Evolutionary conservation across 208 protist species (phyloP), one percentile per base, ranked within the genome.

Genomic region (Acanthamoeba quina): DNA sequence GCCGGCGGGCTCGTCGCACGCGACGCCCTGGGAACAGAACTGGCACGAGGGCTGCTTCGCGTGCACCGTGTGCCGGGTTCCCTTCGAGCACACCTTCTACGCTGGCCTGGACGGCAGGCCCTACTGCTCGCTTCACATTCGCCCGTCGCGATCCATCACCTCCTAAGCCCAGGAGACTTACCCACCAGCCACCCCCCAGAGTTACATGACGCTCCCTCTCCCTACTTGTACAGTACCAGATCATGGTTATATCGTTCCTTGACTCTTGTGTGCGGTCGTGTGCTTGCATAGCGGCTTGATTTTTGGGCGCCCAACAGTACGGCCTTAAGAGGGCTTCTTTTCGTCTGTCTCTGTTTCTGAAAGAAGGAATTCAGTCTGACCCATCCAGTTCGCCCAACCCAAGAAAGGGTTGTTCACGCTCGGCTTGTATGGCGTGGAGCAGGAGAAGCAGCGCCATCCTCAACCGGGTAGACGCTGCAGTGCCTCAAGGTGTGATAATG

Each of bases 371-470:
- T n/a, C n/a, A n/a, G n/a, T n/a, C n/a, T n/a, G n/a, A n/a, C n/a
- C n/a, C n/a, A n/a, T n/a, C n/a, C n/a, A n/a, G n/a, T n/a, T n/a
- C n/a, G n/a, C n/a, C n/a, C n/a, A n/a, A n/a, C n/a, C n/a, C n/a
- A n/a, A n/a, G n/a, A n/a, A n/a, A n/a, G n/a, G n/a, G n/a, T n/a
- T 93, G 89, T 83, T 56, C 31, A 13, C 89, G 0, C 29, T 66
- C 0, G 66, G 29, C 1, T 4, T 60, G 68, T 93, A 49, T 44
- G 62, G 37, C 44, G 89, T 83, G 26, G 89, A 93, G 49, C 60
- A 4, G 49, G 89, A 93, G 49, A 93, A 44, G 70, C 89, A 93
- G 89, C 19, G 70, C 41, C n/a, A 93, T 93, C 68, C 89, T 93
- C 31, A 93, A 93, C 66, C 15, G 34, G 9, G 34, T 37, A 37